Evolutionary conservation across 345 rosid genomes (phyloP).

Genomic region (Physaria fendleri): DNA sequence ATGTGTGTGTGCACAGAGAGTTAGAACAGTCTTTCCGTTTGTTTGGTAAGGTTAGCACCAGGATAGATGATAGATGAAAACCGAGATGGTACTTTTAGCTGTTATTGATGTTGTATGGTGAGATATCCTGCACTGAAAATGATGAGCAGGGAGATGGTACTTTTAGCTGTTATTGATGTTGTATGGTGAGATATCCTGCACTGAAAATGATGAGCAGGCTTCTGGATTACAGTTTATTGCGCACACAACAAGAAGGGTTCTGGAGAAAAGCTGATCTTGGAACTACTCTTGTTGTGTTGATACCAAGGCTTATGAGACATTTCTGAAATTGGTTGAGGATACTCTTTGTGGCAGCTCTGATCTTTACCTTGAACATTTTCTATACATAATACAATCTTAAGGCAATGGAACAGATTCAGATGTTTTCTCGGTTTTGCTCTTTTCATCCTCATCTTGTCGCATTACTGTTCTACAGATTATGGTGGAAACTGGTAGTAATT

Average conservation of each 20-base stretch:
- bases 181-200: conserved; percentile 83
- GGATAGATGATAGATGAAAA: conserved; percentile 37
- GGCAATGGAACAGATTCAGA: conserved; percentile 83
- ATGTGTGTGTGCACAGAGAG: conserved; percentile 91
- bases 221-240: conserved; percentile 86
- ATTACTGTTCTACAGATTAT: background rate
- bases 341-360: conserved; percentile 84
- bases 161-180: conserved; percentile 68
- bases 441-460: background rate
- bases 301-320: conserved; percentile 68
- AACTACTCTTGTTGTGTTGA: conserved; percentile 58
- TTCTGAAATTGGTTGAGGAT: conserved; percentile 72
- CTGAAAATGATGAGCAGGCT: conserved; percentile 77
- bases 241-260: conserved; percentile 66
- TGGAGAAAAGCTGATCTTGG: conserved; percentile 60
- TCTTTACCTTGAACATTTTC: conserved; percentile 67
- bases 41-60: conserved; percentile 71
- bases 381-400: conserved; percentile 74
- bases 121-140: conserved; percentile 83
- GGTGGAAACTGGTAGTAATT: background rate
- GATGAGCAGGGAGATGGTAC: conserved; percentile 66
- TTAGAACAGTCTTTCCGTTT: conserved; percentile 60
- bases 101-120: conserved; percentile 75
- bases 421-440: background rate
- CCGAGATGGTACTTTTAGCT: conserved; percentile 60